phyloP scores from a whole-genome alignment of 2,329 filamentous ascomycete species.

The Macroventuria anomochaeta region DNA sequence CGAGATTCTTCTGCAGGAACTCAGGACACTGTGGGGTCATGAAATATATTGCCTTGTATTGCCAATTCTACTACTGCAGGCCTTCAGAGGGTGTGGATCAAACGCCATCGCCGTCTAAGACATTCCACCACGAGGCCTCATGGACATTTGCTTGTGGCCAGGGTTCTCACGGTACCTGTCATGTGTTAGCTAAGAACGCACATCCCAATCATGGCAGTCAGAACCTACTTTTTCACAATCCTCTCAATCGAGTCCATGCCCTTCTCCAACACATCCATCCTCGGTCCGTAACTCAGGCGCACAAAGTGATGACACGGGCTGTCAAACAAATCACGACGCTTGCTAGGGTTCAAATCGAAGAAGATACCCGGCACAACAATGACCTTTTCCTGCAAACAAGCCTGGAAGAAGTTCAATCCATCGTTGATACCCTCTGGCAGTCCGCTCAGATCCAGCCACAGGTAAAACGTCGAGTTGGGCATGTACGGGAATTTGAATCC shows the following conservation, averaged over 20 bases:
- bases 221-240: conserved; percentile 50
- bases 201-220: neutral
- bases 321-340: conserved; percentile 90
- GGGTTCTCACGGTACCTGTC: conserved; percentile 19
- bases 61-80: no score
- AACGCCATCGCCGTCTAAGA: neutral
- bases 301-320: conserved; percentile 78
- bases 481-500: conserved; percentile 81
- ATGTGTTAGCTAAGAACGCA: neutral
- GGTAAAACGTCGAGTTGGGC: conserved; percentile 93
- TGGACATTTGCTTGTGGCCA: conserved; percentile 10
- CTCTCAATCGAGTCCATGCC: conserved; percentile 50
- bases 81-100: no score
- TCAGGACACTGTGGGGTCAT: no score
- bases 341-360: conserved; percentile 92
- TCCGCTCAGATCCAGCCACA: conserved; percentile 72
- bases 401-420: conserved; percentile 95
- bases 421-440: conserved; percentile 85
- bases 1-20: no score
- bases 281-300: conserved; percentile 50
- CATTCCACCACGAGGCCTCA: conserved; percentile 14
- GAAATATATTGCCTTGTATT: no score
- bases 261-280: conserved; percentile 50
- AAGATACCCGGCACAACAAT: conserved; percentile 98
- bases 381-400: conserved; percentile 89